Percentiles rank a stretch among this genome's conserved stretches.
These are phyloP conservation scores for Daldinia loculata DNA, from an alignment of 495 filamentous ascomycete species.

Conservation along the genomic window DNA sequence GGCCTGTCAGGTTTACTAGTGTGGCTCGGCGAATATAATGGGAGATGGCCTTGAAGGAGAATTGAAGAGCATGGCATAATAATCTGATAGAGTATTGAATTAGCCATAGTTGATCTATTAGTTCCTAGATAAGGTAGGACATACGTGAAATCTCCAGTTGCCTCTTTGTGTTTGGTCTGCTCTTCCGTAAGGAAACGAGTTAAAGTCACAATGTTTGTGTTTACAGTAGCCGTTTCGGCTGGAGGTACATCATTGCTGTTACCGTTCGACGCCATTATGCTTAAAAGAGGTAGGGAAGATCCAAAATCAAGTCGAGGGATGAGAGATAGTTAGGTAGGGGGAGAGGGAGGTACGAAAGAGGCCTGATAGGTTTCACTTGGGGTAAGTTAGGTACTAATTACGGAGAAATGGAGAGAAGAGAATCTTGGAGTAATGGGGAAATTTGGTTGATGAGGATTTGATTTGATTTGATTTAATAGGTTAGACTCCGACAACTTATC, in stretches of 20 bases:
- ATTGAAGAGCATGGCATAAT: constrained; percentile 96
- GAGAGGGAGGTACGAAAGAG: neutral
- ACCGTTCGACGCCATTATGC: constrained; percentile 50
- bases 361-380: constrained; percentile 10
- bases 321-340: neutral
- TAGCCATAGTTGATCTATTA: constrained; percentile 1
- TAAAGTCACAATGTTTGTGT: constrained; percentile 94
- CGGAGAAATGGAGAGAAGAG: constrained; percentile 18
- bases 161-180: constrained; percentile 90
- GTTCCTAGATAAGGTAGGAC: constrained; percentile 41
- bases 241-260: constrained; percentile 33
- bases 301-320: neutral
- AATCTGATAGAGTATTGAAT: constrained; percentile 62
- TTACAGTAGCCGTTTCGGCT: constrained; percentile 76
- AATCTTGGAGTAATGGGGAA: constrained; percentile 13
- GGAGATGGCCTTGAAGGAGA: constrained; percentile 99
- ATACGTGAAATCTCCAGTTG: constrained; percentile 97
- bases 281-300: neutral
- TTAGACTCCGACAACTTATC: constrained; percentile 35
- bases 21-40: constrained; percentile 98
- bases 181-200: constrained; percentile 96
- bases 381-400: neutral
- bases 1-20: constrained; percentile 94
- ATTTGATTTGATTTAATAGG: constrained; percentile 17
- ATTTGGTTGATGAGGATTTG: constrained; percentile 14